A percentile compares a stretch with the other conserved stretches of the same genome.
Evolutionary conservation across 2,329 filamentous ascomycete species (phyloP).

Genomic region (Hypoxylon sp.): DNA sequence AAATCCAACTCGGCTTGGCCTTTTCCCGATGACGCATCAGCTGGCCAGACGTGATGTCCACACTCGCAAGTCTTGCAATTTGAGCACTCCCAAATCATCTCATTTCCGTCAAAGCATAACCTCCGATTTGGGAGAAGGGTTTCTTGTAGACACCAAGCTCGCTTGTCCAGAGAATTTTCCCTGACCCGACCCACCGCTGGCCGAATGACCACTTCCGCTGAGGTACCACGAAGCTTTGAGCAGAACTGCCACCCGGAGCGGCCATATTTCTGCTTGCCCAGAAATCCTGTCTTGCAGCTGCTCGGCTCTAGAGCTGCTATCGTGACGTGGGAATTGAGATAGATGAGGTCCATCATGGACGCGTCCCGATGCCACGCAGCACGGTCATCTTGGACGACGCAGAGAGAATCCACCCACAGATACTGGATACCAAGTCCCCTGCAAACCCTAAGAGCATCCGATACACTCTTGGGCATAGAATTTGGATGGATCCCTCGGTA

Average conservation of each 20-base stretch:
- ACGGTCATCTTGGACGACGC: neutral
- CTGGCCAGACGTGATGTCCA: neutral
- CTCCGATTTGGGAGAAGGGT: neutral
- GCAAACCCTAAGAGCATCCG: neutral
- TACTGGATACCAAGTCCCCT: neutral
- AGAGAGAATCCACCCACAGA: neutral
- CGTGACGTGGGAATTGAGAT: constrained; percentile 1
- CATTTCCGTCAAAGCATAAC: neutral
- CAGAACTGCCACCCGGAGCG: neutral
- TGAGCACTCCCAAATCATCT: neutral
- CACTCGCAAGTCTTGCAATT: neutral
- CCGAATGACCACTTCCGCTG: neutral
- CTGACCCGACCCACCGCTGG: neutral
- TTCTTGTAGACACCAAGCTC: neutral
- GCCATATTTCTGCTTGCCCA: neutral
- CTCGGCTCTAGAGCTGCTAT: neutral
- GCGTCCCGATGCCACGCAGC: neutral
- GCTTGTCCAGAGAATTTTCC: neutral
- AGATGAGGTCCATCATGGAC: constrained; percentile 1
- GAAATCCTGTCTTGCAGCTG: neutral
- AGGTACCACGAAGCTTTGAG: neutral
- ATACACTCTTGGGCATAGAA: neutral
- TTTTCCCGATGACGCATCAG: neutral
- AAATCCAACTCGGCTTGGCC: neutral
- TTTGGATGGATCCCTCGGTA: neutral